phyloP scores from a whole-genome alignment of 345 rosid species.

The Ailanthus altissimus region DNA sequence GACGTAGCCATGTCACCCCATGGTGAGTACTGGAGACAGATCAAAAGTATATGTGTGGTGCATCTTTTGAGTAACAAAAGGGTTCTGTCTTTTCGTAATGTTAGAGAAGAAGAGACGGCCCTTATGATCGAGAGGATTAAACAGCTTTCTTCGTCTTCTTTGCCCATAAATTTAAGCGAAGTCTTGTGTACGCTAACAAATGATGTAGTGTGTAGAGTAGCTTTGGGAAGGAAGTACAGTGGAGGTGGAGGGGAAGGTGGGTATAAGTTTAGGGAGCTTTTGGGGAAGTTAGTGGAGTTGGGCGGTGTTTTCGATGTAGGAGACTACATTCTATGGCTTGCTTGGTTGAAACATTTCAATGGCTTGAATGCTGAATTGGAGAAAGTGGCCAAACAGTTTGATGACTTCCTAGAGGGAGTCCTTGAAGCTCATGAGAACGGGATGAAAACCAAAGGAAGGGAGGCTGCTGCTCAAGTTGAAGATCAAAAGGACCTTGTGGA shows the following conservation, averaged over 20 bases:
- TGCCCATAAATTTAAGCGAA: slow-evolving; percentile 42
- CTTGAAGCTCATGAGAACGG: slow-evolving; percentile 27
- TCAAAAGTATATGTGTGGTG: too few species aligned
- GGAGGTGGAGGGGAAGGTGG: slow-evolving; percentile 34
- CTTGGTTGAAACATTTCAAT: neutral
- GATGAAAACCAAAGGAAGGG: neutral
- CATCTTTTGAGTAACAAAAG: too few species aligned
- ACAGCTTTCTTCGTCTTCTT: slow-evolving; percentile 13
- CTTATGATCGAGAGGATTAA: slow-evolving; percentile 20
- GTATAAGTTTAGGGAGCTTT: slow-evolving; percentile 31
- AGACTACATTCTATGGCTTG: slow-evolving; percentile 42
- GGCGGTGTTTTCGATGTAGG: slow-evolving; percentile 43
- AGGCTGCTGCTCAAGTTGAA: neutral
- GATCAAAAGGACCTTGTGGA: slow-evolving; percentile 26
- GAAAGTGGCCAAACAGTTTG: slow-evolving; percentile 33
- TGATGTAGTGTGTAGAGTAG: slow-evolving; percentile 43
- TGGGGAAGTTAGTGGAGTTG: slow-evolving; percentile 30
- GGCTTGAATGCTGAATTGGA: slow-evolving; percentile 27
- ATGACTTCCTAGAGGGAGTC: slow-evolving; percentile 34
- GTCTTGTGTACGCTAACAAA: slow-evolving; percentile 29
- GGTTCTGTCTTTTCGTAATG: too few species aligned
- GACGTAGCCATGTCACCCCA: slow-evolving; percentile 49
- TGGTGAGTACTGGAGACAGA: slow-evolving; percentile 70
- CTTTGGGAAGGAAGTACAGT: slow-evolving; percentile 55
- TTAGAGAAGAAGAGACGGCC: too few species aligned